Percentiles rank a stretch among this genome's conserved stretches.
Conservation (phyloP, 2,329 filamentous ascomycete genomes). For the Bipolaris cookei region DNA sequence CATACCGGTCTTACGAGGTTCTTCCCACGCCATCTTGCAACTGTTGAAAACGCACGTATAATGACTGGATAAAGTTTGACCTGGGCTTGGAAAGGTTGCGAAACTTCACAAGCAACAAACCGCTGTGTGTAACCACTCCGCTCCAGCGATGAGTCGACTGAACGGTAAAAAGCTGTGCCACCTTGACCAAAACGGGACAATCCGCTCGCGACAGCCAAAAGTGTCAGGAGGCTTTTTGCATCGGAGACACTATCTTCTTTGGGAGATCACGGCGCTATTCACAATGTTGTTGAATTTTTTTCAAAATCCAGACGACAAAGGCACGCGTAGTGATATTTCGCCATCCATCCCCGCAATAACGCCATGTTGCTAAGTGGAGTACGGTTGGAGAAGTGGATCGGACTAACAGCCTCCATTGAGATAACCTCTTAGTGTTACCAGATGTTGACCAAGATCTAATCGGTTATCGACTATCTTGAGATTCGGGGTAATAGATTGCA, state of each 20-base stretch:
- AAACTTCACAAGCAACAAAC: neutral
- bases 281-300: conserved; percentile 1
- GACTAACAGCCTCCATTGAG: conserved; percentile 5
- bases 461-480: neutral
- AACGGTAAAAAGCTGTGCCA: conserved; percentile 2
- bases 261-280: neutral
- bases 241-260: conserved; percentile 7
- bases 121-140: neutral
- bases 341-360: conserved; percentile 20
- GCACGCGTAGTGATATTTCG: conserved; percentile 9
- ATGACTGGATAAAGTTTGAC: neutral
- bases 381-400: conserved; percentile 6
- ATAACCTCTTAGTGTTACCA: no score
- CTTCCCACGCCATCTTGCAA: conserved; percentile 37
- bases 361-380: conserved; percentile 12
- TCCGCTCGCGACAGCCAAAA: neutral
- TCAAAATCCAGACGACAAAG: neutral
- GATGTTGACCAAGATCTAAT: neutral
- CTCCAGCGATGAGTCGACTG: neutral
- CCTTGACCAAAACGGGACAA: neutral
- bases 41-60: neutral
- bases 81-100: neutral
- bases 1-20: conserved; percentile 44
- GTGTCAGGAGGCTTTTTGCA: neutral
- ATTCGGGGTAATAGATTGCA: neutral